These are phyloP conservation scores for Blastomyces parvus DNA, from an alignment of 2,329 filamentous ascomycete genomes.

Conservation along the genomic window DNA sequence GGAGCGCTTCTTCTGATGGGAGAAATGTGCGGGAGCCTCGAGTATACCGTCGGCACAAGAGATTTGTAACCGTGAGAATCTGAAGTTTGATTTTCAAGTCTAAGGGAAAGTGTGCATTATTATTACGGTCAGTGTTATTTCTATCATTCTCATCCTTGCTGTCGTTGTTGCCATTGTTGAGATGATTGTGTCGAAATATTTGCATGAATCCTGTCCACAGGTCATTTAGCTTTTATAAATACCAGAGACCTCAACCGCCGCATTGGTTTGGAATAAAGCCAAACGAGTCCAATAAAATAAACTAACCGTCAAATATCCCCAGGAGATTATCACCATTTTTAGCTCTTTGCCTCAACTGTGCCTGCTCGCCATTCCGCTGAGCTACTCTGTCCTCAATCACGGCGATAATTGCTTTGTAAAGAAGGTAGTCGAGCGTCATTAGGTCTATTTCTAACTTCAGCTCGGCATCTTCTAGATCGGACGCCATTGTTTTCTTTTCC, in stretches of 20 bases:
- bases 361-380: conserved; percentile 6
- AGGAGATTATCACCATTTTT: conserved; percentile 20
- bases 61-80: conserved; percentile 39
- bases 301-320: conserved; percentile 24
- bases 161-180: conserved; percentile 12
- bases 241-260: background rate
- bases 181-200: conserved; percentile 35
- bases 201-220: conserved; percentile 33
- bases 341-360: background rate
- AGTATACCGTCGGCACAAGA: conserved; percentile 37
- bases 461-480: background rate
- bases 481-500: background rate
- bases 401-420: conserved; percentile 38
- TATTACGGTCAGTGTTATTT: background rate
- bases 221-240: conserved; percentile 7
- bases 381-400: conserved; percentile 30
- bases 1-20: conserved; percentile 28
- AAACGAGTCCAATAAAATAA: background rate
- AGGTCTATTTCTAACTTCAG: conserved; percentile 39
- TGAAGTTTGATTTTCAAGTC: conserved; percentile 41
- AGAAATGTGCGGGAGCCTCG: conserved; percentile 20
- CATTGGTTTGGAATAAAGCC: background rate
- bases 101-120: conserved; percentile 20
- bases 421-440: conserved; percentile 49
- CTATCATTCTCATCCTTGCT: background rate